phyloP scores from a whole-genome alignment of 208 protist genomes.

The Naegleria fowleri region DNA sequence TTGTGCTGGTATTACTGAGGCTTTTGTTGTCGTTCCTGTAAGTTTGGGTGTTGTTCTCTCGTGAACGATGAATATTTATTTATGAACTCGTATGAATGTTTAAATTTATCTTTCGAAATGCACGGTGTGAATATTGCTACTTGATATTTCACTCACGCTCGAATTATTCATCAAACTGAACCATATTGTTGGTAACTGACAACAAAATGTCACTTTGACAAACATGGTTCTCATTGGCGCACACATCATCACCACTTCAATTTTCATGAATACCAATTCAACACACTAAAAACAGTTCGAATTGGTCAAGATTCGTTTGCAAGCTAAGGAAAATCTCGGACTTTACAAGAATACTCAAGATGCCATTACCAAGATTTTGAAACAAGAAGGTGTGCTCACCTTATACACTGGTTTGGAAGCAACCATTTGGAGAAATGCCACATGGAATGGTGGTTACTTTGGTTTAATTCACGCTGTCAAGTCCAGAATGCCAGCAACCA shows the following conservation, averaged over 20 bases:
- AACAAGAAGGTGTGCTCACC: conserved; percentile 41
- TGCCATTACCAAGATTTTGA: conserved; percentile 40
- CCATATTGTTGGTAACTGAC: neutral
- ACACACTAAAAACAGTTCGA: conserved; percentile 41
- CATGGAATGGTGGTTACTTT: conserved; percentile 39
- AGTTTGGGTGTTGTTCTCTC: neutral
- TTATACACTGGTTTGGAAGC: conserved; percentile 52
- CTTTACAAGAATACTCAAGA: conserved; percentile 51
- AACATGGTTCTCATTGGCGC: too few species aligned
- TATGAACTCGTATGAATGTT: too few species aligned
- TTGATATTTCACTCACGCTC: too few species aligned
- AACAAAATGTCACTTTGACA: neutral
- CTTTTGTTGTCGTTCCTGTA: conserved; percentile 47
- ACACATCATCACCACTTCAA: too few species aligned
- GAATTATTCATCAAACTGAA: too few species aligned
- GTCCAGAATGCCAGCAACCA: neutral
- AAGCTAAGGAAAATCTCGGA: conserved; percentile 49
- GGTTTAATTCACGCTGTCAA: conserved; percentile 25
- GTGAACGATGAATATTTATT: neutral
- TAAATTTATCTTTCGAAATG: too few species aligned
- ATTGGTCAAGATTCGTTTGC: conserved; percentile 57
- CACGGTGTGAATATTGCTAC: too few species aligned
- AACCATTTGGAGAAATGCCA: conserved; percentile 51
- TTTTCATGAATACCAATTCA: neutral
- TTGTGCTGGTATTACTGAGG: conserved; percentile 50